Percentiles rank a stretch among this genome's conserved stretches.
phyloP scores from a whole-genome alignment of 805 yeast species.

The Kodamaea kaohsiungensis region DNA sequence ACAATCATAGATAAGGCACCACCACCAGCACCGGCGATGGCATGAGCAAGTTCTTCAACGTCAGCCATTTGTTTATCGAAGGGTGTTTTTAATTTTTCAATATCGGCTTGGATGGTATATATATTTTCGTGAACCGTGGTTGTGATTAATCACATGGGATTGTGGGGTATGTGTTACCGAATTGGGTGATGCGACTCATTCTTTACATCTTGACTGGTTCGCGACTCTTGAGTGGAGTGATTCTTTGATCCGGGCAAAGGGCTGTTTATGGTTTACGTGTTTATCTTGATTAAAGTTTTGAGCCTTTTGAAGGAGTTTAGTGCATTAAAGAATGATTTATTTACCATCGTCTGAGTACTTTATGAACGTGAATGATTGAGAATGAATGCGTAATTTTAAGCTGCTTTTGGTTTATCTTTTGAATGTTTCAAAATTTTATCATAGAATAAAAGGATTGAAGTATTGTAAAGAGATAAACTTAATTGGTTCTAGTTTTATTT shows the following conservation, averaged over 20 bases:
- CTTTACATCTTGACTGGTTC: background rate
- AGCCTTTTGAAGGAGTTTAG: background rate
- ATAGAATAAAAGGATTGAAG: too few relatives aligned
- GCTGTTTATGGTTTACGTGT: background rate
- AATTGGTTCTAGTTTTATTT: too few relatives aligned
- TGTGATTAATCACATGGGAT: constrained; percentile 8
- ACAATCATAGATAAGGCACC: constrained; percentile 86
- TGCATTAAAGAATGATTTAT: background rate
- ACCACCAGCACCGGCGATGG: constrained; percentile 93
- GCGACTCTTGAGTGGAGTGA: background rate
- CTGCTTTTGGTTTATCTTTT: too few relatives aligned
- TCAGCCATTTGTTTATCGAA: constrained; percentile 26
- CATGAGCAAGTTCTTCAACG: constrained; percentile 69
- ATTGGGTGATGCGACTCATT: background rate
- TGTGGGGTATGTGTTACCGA: constrained; percentile 5
- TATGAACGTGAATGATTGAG: too few relatives aligned
- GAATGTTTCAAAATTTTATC: too few relatives aligned
- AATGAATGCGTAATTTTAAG: too few relatives aligned
- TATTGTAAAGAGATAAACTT: too few relatives aligned
- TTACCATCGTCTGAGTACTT: too few relatives aligned
- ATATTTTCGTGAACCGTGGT: constrained; percentile 14
- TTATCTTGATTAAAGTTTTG: background rate
- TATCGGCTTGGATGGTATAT: constrained; percentile 3
- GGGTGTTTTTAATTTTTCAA: background rate
- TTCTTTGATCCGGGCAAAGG: background rate